Conservation (phyloP, 2,329 filamentous ascomycete genomes). For the Pyrenophora teres region DNA sequence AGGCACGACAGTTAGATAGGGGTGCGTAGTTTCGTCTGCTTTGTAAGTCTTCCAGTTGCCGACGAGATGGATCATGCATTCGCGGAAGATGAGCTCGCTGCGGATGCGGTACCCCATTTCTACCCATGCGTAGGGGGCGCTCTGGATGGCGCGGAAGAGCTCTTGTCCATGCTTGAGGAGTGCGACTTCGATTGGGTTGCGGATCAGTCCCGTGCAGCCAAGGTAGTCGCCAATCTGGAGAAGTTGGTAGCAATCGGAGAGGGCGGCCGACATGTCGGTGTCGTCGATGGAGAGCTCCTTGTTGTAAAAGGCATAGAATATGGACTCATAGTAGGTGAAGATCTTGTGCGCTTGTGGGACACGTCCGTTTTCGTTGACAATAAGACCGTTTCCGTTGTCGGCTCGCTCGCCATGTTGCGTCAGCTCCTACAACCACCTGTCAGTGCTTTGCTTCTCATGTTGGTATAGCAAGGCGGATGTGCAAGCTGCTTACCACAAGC, state of each 20-base stretch:
- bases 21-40: not conserved
- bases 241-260: slow-evolving; percentile 50
- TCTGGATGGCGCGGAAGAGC: slow-evolving; percentile 53
- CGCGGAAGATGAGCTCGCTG: slow-evolving; percentile 52
- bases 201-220: slow-evolving; percentile 49
- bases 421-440: slow-evolving; percentile 36
- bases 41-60: slow-evolving; percentile 48
- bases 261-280: slow-evolving; percentile 44
- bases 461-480: not conserved
- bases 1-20: slow-evolving; percentile 25
- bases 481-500: slow-evolving; percentile 31
- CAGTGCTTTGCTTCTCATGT: not conserved
- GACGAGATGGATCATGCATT: slow-evolving; percentile 52
- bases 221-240: slow-evolving; percentile 55
- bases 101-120: slow-evolving; percentile 53
- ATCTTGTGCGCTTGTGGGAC: slow-evolving; percentile 30
- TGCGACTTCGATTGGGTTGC: slow-evolving; percentile 53
- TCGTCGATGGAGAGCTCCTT: slow-evolving; percentile 49
- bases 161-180: slow-evolving; percentile 54
- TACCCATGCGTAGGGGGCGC: slow-evolving; percentile 53
- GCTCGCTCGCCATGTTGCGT: slow-evolving; percentile 38
- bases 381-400: slow-evolving; percentile 20
- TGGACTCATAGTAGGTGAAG: slow-evolving; percentile 48
- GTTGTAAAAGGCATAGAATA: slow-evolving; percentile 56
- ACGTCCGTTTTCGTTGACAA: slow-evolving; percentile 46